phyloP scores from a whole-genome alignment of 1,139 yeast species.

The Hyphopichia wangnamkhiaoensis region DNA sequence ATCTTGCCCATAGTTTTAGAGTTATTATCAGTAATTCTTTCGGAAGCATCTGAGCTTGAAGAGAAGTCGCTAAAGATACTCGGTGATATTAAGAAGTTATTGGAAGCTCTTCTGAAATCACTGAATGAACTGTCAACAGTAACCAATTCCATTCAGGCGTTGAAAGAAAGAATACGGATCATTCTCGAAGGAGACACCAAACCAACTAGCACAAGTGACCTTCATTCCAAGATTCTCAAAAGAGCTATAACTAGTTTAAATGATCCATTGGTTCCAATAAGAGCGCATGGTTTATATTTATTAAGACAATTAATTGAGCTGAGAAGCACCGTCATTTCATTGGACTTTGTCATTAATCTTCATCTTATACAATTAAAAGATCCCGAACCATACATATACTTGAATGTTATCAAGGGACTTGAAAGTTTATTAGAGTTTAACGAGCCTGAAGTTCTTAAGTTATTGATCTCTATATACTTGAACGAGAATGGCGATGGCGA shows the following conservation, averaged over 20 bases:
- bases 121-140: neutral
- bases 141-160: slow-evolving; percentile 23
- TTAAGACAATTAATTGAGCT: slow-evolving; percentile 58
- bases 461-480: slow-evolving; percentile 44
- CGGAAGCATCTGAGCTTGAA: slow-evolving; percentile 39
- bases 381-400: slow-evolving; percentile 81
- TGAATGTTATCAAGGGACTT: slow-evolving; percentile 81
- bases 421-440: slow-evolving; percentile 55
- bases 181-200: slow-evolving; percentile 28
- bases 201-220: slow-evolving; percentile 10
- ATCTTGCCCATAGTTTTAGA: slow-evolving; percentile 46
- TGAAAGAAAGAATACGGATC: slow-evolving; percentile 29
- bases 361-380: slow-evolving; percentile 70
- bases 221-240: slow-evolving; percentile 29
- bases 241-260: slow-evolving; percentile 67
- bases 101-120: slow-evolving; percentile 15
- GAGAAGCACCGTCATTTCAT: slow-evolving; percentile 50
- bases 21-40: slow-evolving; percentile 53
- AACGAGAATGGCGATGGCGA: slow-evolving; percentile 27
- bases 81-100: slow-evolving; percentile 23
- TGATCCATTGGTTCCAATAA: slow-evolving; percentile 79
- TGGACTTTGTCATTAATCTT: slow-evolving; percentile 58
- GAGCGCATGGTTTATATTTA: slow-evolving; percentile 81
- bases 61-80: slow-evolving; percentile 23
- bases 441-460: slow-evolving; percentile 37